Evolutionary conservation across 2,329 filamentous ascomycete species (phyloP), one percentile per base, ranked within the genome.

Genomic region (Monosporascus sp.): DNA sequence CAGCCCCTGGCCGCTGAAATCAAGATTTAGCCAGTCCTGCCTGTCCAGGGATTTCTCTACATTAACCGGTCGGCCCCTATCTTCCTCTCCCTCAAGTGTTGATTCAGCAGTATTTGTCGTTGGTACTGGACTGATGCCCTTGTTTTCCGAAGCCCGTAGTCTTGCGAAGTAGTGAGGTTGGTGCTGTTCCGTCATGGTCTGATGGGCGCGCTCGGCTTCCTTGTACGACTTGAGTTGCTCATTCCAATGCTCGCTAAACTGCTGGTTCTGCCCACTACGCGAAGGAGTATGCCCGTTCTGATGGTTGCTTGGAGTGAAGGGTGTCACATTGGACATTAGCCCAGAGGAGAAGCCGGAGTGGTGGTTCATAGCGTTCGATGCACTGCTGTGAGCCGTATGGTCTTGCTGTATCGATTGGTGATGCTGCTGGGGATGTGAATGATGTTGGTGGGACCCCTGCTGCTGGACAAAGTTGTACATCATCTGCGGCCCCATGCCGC

Each of bases 1-100:
- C 48, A 99, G 77, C 20, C 93, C 93, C 74, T 97, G 94, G n/a
- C 94, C 94, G 62, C 92, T 94, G 68, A 97, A 87, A 71, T 99
- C 94, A 62, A 99, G 78, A 59, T 92, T 91, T 69, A 90, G 84
- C 94, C 94, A 97, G 64, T 92, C 88, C 70, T 96, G 88, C 58
- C 87, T 77, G 63, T 85, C 84, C 58, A 81, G 78, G 54, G 81
- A 77, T 64, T 82, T 81, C 55, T 88, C 82, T 52, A 88, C 77
- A 63, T 87, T 87, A 62, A 85, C 80, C 35, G 83, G 83, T 52
- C 82, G 72, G 63, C 82, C 77, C 61, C 80, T 75, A 61, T 84
- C 81, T 47, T 79, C 79, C 54, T 83, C 81, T 52, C 77, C 75
- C 47, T 84, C 81, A 47, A 75, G 73, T 24, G 75, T 69, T 2